A percentile compares a stretch with the other conserved stretches of the same genome.
Conservation (phyloP, 106 monocot genomes). For the Cymbidium sinense region DNA sequence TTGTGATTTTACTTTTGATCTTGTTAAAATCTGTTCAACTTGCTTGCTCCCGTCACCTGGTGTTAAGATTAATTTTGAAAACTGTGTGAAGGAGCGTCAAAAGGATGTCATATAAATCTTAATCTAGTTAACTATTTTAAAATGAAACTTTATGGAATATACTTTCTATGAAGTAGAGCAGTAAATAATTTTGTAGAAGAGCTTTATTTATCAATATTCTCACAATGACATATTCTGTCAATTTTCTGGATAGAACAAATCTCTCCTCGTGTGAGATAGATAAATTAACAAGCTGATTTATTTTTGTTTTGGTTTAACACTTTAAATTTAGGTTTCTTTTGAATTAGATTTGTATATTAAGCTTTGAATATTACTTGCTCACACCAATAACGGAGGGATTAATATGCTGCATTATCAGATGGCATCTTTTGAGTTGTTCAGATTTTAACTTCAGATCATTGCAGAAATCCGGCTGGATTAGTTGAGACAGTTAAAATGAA, state of each 20-base stretch:
- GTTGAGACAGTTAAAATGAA: background rate
- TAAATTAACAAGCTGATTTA: conserved; percentile 2
- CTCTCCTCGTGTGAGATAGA: background rate
- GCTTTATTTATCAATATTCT: background rate
- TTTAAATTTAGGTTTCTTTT: background rate
- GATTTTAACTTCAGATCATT: background rate
- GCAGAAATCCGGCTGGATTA: background rate
- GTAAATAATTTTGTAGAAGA: background rate
- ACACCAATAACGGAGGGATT: background rate
- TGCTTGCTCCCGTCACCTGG: background rate
- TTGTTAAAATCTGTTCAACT: background rate
- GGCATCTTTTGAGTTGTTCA: background rate
- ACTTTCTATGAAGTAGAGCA: background rate
- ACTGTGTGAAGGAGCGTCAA: background rate
- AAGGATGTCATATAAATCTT: background rate
- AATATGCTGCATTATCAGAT: background rate
- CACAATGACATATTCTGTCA: background rate
- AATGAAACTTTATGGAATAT: background rate
- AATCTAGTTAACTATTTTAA: background rate
- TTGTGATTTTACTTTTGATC: background rate
- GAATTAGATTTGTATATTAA: background rate
- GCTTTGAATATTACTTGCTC: background rate
- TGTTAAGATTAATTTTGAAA: conserved; percentile 1
- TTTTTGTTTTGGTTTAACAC: background rate
- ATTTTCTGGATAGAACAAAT: background rate